Conservation (phyloP, 345 rosid genomes). For the Eutrema japonicum region DNA sequence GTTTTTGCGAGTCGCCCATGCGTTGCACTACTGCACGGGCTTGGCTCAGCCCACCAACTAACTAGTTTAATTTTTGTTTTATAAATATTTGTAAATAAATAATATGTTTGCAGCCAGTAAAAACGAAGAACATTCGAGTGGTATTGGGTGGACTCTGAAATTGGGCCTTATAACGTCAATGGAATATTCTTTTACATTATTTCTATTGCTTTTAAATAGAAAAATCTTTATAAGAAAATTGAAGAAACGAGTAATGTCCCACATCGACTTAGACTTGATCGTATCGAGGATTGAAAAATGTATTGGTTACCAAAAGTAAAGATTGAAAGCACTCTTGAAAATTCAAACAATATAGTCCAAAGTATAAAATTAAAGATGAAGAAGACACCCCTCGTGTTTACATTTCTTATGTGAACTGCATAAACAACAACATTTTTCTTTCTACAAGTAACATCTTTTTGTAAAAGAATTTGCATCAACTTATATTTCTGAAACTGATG, state of each 20-base stretch:
- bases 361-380: conserved; percentile 6
- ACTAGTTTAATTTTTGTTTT: no score
- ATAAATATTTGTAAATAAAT: no score
- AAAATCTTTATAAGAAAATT: no score
- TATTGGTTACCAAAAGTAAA: not conserved
- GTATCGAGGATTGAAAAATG: not conserved
- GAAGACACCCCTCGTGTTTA: conserved; percentile 15
- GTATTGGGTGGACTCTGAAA: no score
- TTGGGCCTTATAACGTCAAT: no score
- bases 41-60: conserved; percentile 9
- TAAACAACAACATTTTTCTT: not conserved
- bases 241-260: not conserved
- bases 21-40: conserved; percentile 23
- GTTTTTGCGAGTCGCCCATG: conserved; percentile 15
- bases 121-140: no score
- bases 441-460: conserved; percentile 25
- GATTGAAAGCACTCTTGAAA: not conserved
- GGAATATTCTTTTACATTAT: not conserved
- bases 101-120: no score
- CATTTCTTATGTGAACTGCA: conserved; percentile 20
- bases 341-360: conserved; percentile 7
- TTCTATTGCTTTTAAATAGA: not conserved
- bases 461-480: conserved; percentile 19
- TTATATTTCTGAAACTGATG: conserved; percentile 24
- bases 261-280: no score